These are phyloP conservation scores for Pichia cephalocereana DNA, from an alignment of 805 yeast genomes.

Conservation along the genomic window DNA sequence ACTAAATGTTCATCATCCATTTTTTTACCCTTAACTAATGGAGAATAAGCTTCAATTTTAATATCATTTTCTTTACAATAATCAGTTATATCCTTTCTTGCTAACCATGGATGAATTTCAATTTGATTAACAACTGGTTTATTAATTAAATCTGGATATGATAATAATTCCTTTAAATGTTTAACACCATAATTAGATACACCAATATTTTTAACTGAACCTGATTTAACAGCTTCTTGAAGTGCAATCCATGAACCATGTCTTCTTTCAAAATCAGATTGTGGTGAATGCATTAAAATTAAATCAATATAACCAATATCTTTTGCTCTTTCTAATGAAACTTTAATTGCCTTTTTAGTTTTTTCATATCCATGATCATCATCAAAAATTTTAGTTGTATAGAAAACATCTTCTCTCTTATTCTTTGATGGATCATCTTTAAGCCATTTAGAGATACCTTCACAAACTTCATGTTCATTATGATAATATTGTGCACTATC, in stretches of 20 bases:
- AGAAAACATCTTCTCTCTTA: slow-evolving; percentile 29
- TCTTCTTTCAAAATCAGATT: slow-evolving; percentile 26
- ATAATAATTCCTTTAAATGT: slow-evolving; percentile 34
- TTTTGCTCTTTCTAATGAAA: slow-evolving; percentile 32
- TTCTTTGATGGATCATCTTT: slow-evolving; percentile 14
- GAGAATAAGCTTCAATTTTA: slow-evolving; percentile 50
- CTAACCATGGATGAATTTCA: slow-evolving; percentile 41
- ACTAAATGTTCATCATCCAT: slow-evolving; percentile 33
- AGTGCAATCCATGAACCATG: slow-evolving; percentile 44
- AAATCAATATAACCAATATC: slow-evolving; percentile 42
- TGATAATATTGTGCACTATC: slow-evolving; percentile 65
- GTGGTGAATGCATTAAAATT: slow-evolving; percentile 44
- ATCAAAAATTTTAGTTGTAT: slow-evolving; percentile 30
- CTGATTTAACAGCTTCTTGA: slow-evolving; percentile 43
- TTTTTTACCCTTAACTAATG: slow-evolving; percentile 46
- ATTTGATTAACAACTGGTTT: slow-evolving; percentile 41
- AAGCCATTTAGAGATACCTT: slow-evolving; percentile 42
- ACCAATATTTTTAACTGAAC: slow-evolving; percentile 45
- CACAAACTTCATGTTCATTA: slow-evolving; percentile 53
- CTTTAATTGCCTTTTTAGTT: slow-evolving; percentile 33
- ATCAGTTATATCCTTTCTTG: slow-evolving; percentile 33
- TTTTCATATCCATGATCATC: slow-evolving; percentile 25
- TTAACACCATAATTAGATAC: slow-evolving; percentile 53
- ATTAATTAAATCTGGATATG: slow-evolving; percentile 33
- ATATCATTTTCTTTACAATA: slow-evolving; percentile 38